Base-by-base conservation (phyloP, 352 stramenopile species). In the Elongisporangium anandrum region DNA sequence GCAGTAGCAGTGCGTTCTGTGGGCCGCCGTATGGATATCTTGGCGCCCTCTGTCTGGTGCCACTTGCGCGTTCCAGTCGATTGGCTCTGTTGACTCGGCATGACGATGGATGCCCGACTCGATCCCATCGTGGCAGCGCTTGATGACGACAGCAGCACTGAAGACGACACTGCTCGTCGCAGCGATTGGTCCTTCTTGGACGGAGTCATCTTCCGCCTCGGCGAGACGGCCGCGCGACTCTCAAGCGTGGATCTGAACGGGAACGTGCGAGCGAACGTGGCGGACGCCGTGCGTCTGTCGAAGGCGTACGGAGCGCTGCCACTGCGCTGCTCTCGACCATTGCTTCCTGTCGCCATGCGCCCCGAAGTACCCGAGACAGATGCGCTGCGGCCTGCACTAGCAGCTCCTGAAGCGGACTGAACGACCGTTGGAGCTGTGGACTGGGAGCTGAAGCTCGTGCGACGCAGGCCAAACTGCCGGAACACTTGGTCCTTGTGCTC, bases 401-500 rank as follows among this genome's bases (percentile, higher is more conserved):
- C 4, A 41, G 29, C 29, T 4, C 3, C 15, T 34, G 19, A 49
- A 48, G 15, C 56, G 48, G 2, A 26, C n/a, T 1, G 47, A 45
- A 24, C 24, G n/a, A 24, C 47, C 19, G 45, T 16, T 13, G 17
- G 41, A 47, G 10, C 24, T 12, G 7, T 22, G 47, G 38, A 52
- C 22, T 22, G 54, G 3, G 29, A 22, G 9, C 20, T 16, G n/a
- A 34, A 22, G 13, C 21, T 20, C 13, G 39, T 52, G 45, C 70
- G 73, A 66, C 69, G 56, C 2, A 87, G 62, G 1, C 81, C 79
- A 56, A 88, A 92, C 41, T 84, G 70, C 47, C 70, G 70, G 47
- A 78, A 87, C 2, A 92, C 66, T 6, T 71, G 66, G 54, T 87
- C 66, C 56, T 87, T 88, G 65, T 90, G 74, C 24, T 78, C 65